These are phyloP conservation scores for Phylloporus sp. DNA, from an alignment of 768 basidiomycete species.

Conservation along the genomic window DNA sequence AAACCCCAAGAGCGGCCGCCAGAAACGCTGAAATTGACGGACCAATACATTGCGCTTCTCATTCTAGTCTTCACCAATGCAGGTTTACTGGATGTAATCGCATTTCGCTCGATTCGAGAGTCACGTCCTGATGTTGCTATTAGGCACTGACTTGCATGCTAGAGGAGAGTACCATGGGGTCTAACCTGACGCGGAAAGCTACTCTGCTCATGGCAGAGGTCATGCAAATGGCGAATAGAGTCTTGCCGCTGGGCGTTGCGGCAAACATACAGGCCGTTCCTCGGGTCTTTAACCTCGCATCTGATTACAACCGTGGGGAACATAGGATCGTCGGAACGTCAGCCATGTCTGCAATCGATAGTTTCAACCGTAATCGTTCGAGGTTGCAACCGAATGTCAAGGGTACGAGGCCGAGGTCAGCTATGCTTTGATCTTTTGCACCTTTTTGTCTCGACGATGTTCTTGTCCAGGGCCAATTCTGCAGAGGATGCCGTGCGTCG, in stretches of 20 bases:
- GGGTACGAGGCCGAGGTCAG: slow-evolving; percentile 61
- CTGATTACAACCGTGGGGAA: slow-evolving; percentile 70
- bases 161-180: slow-evolving; percentile 70
- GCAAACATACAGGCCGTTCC: slow-evolving; percentile 86
- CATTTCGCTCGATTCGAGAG: neutral
- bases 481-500: slow-evolving; percentile 82
- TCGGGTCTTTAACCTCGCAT: slow-evolving; percentile 77
- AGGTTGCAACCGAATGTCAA: slow-evolving; percentile 60
- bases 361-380: slow-evolving; percentile 84
- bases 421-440: neutral
- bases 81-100: slow-evolving; percentile 78
- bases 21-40: slow-evolving; percentile 72
- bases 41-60: slow-evolving; percentile 87
- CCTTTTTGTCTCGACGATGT: neutral
- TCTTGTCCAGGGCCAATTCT: slow-evolving; percentile 57
- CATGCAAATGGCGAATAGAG: slow-evolving; percentile 80
- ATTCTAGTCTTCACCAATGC: slow-evolving; percentile 81
- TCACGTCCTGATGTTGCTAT: slow-evolving; percentile 1
- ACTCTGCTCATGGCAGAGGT: slow-evolving; percentile 89
- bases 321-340: slow-evolving; percentile 80
- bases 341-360: slow-evolving; percentile 84
- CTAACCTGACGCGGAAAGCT: slow-evolving; percentile 80
- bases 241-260: slow-evolving; percentile 76
- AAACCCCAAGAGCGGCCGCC: slow-evolving; percentile 43
- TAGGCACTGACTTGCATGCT: slow-evolving; percentile 84